Conservation (phyloP, 2,329 filamentous ascomycete species). For the Xylariales sp. region DNA sequence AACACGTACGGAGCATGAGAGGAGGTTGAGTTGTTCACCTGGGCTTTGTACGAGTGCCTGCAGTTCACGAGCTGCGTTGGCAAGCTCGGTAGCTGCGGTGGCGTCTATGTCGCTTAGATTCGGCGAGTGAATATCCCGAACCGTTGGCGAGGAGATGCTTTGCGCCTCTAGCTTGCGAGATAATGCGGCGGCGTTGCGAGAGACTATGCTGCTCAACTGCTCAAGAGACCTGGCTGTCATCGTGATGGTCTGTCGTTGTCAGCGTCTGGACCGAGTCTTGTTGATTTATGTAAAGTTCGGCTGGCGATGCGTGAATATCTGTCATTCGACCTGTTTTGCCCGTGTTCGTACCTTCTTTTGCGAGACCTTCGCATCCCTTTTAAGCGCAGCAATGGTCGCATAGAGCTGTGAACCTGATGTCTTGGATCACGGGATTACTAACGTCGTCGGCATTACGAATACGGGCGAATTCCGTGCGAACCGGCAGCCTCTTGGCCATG, state of each 20-base stretch:
- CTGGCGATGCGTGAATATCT: not conserved
- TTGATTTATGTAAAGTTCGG: not conserved
- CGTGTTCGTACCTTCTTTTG: not conserved
- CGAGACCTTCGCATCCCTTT: not conserved
- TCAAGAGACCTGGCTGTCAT: conserved; percentile 17
- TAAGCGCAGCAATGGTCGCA: not conserved
- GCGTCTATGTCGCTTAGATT: conserved; percentile 2
- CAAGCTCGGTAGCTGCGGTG: conserved; percentile 6
- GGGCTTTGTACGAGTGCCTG: conserved; percentile 9
- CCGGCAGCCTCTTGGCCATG: not conserved
- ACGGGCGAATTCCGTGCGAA: not conserved
- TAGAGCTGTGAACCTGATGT: not conserved
- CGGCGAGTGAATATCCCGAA: not conserved
- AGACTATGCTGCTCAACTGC: conserved; percentile 5
- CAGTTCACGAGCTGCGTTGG: conserved; percentile 13
- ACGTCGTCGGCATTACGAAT: not conserved
- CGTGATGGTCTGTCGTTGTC: not conserved
- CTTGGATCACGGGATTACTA: not conserved
- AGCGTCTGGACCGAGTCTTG: not conserved
- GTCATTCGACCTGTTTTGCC: not conserved
- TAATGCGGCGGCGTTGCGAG: not conserved
- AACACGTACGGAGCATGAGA: conserved; percentile 7
- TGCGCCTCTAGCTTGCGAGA: conserved; percentile 3
- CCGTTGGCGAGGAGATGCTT: conserved; percentile 2
- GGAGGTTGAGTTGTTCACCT: conserved; percentile 8